These are phyloP conservation scores for Fagopyrum esculentum DNA, from an alignment of 148 eudicot genomes.

Conservation along the genomic window DNA sequence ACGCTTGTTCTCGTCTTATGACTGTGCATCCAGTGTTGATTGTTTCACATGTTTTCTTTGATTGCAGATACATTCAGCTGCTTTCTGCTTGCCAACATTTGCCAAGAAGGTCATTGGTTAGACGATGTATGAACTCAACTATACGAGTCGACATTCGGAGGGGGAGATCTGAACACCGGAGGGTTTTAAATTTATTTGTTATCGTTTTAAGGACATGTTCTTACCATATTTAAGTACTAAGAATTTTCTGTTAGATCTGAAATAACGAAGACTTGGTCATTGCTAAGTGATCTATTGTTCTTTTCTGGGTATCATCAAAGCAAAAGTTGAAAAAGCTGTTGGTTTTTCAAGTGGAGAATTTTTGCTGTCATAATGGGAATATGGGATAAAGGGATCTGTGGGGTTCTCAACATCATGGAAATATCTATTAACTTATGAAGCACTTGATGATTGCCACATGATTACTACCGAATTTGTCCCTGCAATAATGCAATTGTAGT, in stretches of 20 bases:
- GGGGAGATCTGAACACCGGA: too few species aligned
- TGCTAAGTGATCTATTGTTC: neutral
- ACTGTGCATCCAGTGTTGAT: neutral
- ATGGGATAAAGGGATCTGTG: neutral
- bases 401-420: too few species aligned
- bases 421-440: neutral
- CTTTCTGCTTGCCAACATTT: slow-evolving; percentile 14
- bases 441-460: too few species aligned
- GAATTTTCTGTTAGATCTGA: neutral
- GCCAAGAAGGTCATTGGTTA: slow-evolving; percentile 13
- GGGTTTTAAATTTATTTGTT: neutral
- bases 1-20: neutral
- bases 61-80: slow-evolving; percentile 7
- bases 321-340: neutral
- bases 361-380: neutral
- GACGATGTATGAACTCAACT: neutral
- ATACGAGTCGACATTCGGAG: neutral
- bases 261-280: slow-evolving; percentile 3
- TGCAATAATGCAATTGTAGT: too few species aligned
- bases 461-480: neutral
- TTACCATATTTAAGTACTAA: neutral
- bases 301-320: neutral
- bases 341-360: neutral
- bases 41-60: neutral
- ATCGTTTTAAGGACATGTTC: neutral